These are phyloP conservation scores for Camillea tinctor DNA, from an alignment of 2,329 filamentous ascomycete species.

Conservation along the genomic window DNA sequence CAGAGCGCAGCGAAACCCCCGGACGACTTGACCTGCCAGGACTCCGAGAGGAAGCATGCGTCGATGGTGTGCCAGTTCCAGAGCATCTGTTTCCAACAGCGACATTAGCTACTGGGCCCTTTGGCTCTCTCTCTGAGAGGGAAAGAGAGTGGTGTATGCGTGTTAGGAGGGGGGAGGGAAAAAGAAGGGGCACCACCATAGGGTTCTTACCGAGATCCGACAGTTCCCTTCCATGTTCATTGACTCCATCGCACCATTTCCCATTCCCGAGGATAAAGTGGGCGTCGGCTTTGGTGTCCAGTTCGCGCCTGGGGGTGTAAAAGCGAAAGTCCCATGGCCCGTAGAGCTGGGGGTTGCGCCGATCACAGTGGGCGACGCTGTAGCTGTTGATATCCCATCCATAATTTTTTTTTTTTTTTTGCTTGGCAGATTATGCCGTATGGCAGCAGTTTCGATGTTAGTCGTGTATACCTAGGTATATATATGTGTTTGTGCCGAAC, in stretches of 20 bases:
- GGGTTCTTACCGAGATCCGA: conserved; percentile 23
- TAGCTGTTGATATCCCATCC: conserved; percentile 13
- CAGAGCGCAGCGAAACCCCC: conserved; percentile 78
- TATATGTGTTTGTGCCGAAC: too few species aligned
- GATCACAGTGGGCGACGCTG: conserved; percentile 1
- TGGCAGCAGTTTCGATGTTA: too few species aligned
- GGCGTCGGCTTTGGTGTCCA: conserved; percentile 6
- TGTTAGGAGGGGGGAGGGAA: too few species aligned
- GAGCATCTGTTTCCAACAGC: conserved; percentile 65
- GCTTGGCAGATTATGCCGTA: not conserved
- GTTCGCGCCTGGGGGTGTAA: conserved; percentile 2
- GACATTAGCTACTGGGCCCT: too few species aligned
- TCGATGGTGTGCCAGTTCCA: conserved; percentile 79
- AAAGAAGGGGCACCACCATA: too few species aligned
- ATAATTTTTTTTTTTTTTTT: too few species aligned
- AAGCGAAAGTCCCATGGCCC: conserved; percentile 5
- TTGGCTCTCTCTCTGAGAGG: too few species aligned
- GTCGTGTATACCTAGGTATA: not conserved
- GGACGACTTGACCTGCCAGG: conserved; percentile 70
- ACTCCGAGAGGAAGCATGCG: conserved; percentile 67
- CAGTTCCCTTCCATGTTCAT: conserved; percentile 10
- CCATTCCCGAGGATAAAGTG: conserved; percentile 6
- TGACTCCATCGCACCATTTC: conserved; percentile 6
- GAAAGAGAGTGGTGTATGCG: too few species aligned
- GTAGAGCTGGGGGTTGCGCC: not conserved